Evolutionary conservation across 164 flowering plant species (phyloP).

Genomic region (Tetrastigma voinierianum): DNA sequence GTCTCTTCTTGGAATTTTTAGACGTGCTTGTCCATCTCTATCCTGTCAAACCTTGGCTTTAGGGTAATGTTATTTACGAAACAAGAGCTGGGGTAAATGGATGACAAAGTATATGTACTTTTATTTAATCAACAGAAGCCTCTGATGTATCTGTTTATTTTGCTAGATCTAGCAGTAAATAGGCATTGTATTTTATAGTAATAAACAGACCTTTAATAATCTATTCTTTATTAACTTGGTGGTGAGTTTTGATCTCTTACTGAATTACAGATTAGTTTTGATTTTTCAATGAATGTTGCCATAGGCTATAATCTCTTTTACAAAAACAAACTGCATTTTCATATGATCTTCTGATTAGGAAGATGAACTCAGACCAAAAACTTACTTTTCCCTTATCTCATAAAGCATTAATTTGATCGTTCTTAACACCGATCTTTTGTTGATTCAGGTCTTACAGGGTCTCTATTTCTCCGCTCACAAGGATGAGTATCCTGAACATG

Average conservation of each 20-base stretch:
- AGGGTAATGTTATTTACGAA: too few relatives aligned
- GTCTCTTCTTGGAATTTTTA: neutral
- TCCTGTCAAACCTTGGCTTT: neutral
- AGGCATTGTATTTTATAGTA: too few relatives aligned
- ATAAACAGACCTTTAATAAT: too few relatives aligned
- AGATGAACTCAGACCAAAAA: too few relatives aligned
- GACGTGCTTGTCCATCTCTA: neutral
- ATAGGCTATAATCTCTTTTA: too few relatives aligned
- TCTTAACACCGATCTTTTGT: constrained; percentile 6
- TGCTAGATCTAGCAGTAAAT: neutral
- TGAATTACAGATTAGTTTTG: too few relatives aligned
- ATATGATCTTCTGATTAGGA: too few relatives aligned
- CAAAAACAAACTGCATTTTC: too few relatives aligned
- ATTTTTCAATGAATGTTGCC: too few relatives aligned
- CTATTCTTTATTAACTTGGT: too few relatives aligned
- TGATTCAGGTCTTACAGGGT: constrained; percentile 83
- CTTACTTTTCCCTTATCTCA: neutral
- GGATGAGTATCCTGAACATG: constrained; percentile 94
- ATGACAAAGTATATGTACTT: neutral
- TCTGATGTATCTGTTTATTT: neutral
- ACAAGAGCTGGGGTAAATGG: neutral
- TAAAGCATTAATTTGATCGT: neutral
- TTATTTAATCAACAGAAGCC: neutral
- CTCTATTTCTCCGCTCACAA: constrained; percentile 79
- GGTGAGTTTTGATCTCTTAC: too few relatives aligned